Base-by-base conservation (phyloP, 2,329 filamentous ascomycete species). In the Ophiostoma tasmaniense region DNA sequence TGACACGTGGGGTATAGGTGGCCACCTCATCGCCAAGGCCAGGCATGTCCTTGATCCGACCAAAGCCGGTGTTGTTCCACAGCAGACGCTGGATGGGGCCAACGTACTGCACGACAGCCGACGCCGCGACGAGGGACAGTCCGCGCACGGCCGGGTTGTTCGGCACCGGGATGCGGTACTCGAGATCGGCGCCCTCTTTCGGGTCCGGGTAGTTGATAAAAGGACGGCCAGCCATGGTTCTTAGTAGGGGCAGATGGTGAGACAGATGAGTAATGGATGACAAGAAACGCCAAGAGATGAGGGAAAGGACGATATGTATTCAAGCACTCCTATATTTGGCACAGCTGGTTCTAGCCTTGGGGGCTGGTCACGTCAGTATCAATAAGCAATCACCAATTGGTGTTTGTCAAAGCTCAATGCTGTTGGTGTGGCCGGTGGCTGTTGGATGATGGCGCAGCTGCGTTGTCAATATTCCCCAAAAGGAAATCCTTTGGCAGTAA, bases 101-200 rank as follows among this genome's bases (percentile, higher is more conserved):
- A n/a, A 88, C 79, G 33, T 84, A 85, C 1, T 85, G 81, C 61
- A 93, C 78, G 25, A 89, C 1, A 1, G 42, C 22, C 28, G 22
- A 6, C 71, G 84, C 86, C 67, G 89, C 80, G 35, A 85, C 81
- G 65, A 96, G 80, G 8, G 87, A 78, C 39, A 83, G 78, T 5
- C 92, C 92, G 68, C 88, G 83, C 72, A 96, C 80, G 1, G 87
- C 83, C 0, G 92, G 91, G 75, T 94, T 93, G 55, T 84, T 82
- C 71, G 87, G 84, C 39, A 81, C 77, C 28, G 76, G 76, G 64
- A 22, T 71, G 22, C 71, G 73, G 68, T 76, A 78, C 28, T 71
- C 72, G 42, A 77, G 73, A 11, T 76, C 72, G n/a, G 78, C 77
- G 11, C 77, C 76, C 70, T 79, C 76, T 30, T 79, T 75, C 14